Evolutionary conservation across 495 filamentous ascomycete species (phyloP).

Genomic region (Acidiella bohemica): DNA sequence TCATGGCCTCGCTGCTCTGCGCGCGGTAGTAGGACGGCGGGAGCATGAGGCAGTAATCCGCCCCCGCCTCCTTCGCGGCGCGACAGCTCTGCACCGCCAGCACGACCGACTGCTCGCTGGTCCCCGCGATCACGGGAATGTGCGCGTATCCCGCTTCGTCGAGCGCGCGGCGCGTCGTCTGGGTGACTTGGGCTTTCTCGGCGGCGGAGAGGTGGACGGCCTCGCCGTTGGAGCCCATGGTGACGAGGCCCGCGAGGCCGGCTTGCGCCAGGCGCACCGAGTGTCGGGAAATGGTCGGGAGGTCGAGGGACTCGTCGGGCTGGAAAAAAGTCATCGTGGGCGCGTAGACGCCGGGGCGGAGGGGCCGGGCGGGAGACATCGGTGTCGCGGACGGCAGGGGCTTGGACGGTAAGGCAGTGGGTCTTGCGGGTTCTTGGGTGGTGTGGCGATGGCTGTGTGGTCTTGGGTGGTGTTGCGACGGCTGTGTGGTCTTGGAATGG

Average conservation of each 20-base stretch:
- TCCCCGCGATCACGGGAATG: constrained; percentile 68
- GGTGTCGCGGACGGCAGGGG: no score
- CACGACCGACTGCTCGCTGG: constrained; percentile 63
- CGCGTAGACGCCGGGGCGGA: constrained; percentile 75
- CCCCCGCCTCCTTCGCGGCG: constrained; percentile 53
- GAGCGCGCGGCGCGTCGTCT: constrained; percentile 67
- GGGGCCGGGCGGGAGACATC: no score
- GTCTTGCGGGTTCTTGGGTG: no score
- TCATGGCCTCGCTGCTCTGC: constrained; percentile 61
- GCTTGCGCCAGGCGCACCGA: constrained; percentile 67
- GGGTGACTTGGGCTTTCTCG: constrained; percentile 63
- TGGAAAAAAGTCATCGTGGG: constrained; percentile 89
- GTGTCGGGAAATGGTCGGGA: constrained; percentile 62
- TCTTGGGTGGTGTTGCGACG: no score
- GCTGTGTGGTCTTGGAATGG: no score
- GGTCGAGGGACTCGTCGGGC: constrained; percentile 66
- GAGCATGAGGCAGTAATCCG: constrained; percentile 58
- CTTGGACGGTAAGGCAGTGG: no score
- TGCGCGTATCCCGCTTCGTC: constrained; percentile 65
- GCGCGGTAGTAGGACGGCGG: constrained; percentile 75
- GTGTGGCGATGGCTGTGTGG: no score
- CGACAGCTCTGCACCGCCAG: constrained; percentile 63
- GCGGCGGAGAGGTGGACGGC: constrained; percentile 66
- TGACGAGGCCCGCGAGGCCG: constrained; percentile 70
- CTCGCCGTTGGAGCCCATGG: constrained; percentile 85